Percentiles rank a stretch among this genome's conserved stretches.
These are phyloP conservation scores for Tylopilus orsonianus DNA, from an alignment of 1,284 basidiomycete genomes.

Conservation along the genomic window DNA sequence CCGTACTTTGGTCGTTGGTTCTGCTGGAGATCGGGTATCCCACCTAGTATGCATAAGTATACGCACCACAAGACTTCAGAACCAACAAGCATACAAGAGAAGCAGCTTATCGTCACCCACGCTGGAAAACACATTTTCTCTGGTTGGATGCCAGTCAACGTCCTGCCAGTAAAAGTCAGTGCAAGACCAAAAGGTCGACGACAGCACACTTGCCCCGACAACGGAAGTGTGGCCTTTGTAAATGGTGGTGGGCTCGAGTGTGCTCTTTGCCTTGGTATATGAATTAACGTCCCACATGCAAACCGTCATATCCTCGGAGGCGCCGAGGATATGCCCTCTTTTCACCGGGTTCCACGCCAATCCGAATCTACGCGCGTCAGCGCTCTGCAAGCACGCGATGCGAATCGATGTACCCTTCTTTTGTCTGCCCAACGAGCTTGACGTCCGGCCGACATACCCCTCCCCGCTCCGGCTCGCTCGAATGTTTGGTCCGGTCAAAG, in stretches of 20 bases:
- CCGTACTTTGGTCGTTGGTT: conserved; percentile 74
- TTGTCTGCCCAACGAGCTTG: conserved; percentile 82
- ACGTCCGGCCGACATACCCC: conserved; percentile 92
- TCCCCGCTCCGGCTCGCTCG: conserved; percentile 84
- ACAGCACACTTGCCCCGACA: conserved; percentile 69
- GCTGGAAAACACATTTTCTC: conserved; percentile 88
- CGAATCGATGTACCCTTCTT: conserved; percentile 76
- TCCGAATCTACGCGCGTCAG: conserved; percentile 67
- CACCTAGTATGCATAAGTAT: conserved; percentile 57
- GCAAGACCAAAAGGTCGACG: not conserved
- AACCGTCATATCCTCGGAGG: conserved; percentile 94
- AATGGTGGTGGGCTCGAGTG: conserved; percentile 78
- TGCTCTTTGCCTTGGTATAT: conserved; percentile 80
- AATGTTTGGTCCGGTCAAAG: conserved; percentile 97
- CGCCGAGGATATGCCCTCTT: conserved; percentile 84
- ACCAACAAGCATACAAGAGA: conserved; percentile 64
- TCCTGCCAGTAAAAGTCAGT: conserved; percentile 55
- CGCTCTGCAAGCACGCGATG: conserved; percentile 3
- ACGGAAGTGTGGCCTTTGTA: conserved; percentile 89
- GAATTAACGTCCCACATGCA: conserved; percentile 96
- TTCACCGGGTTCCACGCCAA: conserved; percentile 89
- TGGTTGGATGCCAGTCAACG: conserved; percentile 91
- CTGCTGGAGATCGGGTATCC: conserved; percentile 81
- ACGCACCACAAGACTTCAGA: conserved; percentile 7
- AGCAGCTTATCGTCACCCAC: conserved; percentile 97